Evolutionary conservation across 2,329 filamentous ascomycete species (phyloP).

Genomic region (Piedraia hortae): DNA sequence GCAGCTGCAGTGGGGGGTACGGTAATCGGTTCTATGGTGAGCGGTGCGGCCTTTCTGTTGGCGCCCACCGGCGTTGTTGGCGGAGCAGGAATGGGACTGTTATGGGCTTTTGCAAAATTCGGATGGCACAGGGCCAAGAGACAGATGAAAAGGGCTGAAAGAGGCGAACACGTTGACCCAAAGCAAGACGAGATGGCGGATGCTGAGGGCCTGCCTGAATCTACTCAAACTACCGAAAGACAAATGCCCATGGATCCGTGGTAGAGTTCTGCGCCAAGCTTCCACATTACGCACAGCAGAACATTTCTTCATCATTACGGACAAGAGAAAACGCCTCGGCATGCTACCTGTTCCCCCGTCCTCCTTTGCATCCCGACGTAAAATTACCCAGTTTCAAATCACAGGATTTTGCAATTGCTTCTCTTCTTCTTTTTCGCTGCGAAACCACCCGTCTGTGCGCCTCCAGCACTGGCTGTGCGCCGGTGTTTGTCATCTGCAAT

Average conservation of each 20-base stretch:
- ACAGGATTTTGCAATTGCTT: slow-evolving; percentile 58
- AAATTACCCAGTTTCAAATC: background rate
- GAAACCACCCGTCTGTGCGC: slow-evolving; percentile 8
- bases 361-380: background rate
- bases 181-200: slow-evolving; percentile 2
- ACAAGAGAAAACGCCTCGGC: slow-evolving; percentile 1
- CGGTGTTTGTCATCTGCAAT: slow-evolving; percentile 15
- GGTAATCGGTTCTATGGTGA: slow-evolving; percentile 13
- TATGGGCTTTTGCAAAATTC: slow-evolving; percentile 16
- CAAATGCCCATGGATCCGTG: slow-evolving; percentile 2
- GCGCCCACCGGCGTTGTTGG: slow-evolving; percentile 17
- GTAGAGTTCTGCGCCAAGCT: slow-evolving; percentile 2
- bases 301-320: slow-evolving; percentile 2
- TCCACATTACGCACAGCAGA: slow-evolving; percentile 3
- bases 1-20: slow-evolving; percentile 15
- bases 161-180: background rate
- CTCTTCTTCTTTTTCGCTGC: slow-evolving; percentile 47
- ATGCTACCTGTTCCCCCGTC: slow-evolving; percentile 1
- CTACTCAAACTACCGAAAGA: slow-evolving; percentile 2
- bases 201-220: slow-evolving; percentile 3
- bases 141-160: background rate
- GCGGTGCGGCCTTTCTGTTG: slow-evolving; percentile 16
- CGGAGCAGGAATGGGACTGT: slow-evolving; percentile 12
- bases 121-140: slow-evolving; percentile 12
- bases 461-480: slow-evolving; percentile 14